Percentiles rank a stretch among this genome's conserved stretches.
Evolutionary conservation across 2,329 filamentous ascomycete genomes (phyloP).

Genomic region (Fusarium beomiforme): DNA sequence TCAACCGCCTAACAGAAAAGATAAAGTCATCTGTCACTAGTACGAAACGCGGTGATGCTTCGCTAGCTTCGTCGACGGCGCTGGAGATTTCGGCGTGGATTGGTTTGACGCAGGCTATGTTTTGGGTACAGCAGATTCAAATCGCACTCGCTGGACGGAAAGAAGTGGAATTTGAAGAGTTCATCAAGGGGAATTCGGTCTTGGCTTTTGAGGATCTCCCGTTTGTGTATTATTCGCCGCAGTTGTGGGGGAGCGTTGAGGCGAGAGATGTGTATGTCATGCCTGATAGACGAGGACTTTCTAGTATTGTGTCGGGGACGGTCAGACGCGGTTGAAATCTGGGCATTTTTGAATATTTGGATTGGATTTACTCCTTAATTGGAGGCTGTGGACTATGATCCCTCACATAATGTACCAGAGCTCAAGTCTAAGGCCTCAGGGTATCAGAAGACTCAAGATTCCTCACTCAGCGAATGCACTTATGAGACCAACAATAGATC

Average conservation of each 20-base stretch:
- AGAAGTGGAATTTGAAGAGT: conserved; percentile 28
- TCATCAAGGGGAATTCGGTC: conserved; percentile 27
- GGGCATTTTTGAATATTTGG: accelerated
- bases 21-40: background rate
- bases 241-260: conserved; percentile 42
- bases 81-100: conserved; percentile 28
- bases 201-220: conserved; percentile 44
- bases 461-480: background rate
- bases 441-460: no score
- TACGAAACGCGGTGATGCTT: background rate
- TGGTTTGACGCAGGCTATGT: conserved; percentile 40
- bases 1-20: background rate
- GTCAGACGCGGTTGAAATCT: background rate
- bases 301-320: conserved; percentile 19
- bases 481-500: background rate
- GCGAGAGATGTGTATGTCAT: conserved; percentile 35
- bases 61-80: conserved; percentile 15
- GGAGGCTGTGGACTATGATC: background rate
- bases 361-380: background rate
- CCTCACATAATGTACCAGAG: background rate
- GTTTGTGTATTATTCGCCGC: conserved; percentile 42
- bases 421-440: no score
- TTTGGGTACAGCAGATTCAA: conserved; percentile 44
- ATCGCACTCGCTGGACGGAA: conserved; percentile 10
- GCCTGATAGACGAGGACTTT: conserved; percentile 36